Base-by-base conservation (phyloP, 1,284 basidiomycete species). In the Papiliotrema fonsecae region DNA sequence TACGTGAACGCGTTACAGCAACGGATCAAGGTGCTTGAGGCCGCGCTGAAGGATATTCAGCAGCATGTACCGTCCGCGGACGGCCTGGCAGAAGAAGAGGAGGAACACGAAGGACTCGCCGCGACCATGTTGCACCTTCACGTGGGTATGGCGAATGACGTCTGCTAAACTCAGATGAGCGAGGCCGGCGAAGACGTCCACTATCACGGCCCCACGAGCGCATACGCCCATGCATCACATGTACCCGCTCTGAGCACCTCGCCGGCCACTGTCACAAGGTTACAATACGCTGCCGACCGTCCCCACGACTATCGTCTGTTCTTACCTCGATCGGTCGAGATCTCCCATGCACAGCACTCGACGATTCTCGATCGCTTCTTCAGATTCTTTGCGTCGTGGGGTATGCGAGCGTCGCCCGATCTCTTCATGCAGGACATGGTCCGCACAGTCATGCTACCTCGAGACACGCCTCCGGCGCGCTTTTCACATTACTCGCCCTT, bases 401-500 rank as follows among this genome's bases (percentile, higher is more conserved):
- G 58, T 52, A 22, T 42, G 40, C 16, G 37, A 31, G 32, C 37
- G 37, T 26, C 50, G 0, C 51, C 56, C 2, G 50, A 56, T 32
- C 45, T 56, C 6, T 60, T 60, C 42, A 47, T 51, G 34, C 48
- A 52, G 21, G 58, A 60, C 39, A 47, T 60, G 16, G 30, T 49
- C 26, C 40, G 41, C 14, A 22, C 42, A 3, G 42, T 44, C 18
- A 22, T 14, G 24, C 18, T 31, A 14, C 44, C 49, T 13, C 41
- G 40, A 5, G 19, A 49, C 21, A 49, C 34, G 5, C 47, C 55
- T 7, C 50, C 49, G 0, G 45, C 47, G 6, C 22, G 45, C 14
- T 43, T 43, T 28, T 11, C 81, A 0, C 79, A 82, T 56, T 86
- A 86, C 69, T 83, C 82, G 1, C 82, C 83, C 0, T 81, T 86